phyloP scores from a whole-genome alignment of 1,139 yeast genomes.

The Geotrichum aggregatum region DNA sequence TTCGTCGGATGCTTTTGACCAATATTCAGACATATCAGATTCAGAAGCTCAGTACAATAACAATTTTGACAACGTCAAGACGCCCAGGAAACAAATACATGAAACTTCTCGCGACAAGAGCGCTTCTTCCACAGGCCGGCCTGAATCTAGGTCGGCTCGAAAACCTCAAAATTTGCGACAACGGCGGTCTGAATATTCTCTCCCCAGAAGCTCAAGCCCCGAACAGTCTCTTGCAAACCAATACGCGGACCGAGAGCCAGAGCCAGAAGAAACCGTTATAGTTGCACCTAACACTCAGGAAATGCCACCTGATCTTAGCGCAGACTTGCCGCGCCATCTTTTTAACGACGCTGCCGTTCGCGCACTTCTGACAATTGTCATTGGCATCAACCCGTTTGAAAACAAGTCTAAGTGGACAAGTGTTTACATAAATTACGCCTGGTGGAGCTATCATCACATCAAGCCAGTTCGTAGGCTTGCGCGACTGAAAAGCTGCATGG shows the following conservation, averaged over 20 bases:
- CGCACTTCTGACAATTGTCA: slow-evolving; percentile 3
- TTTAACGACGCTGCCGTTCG: slow-evolving; percentile 3
- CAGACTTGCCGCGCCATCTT: slow-evolving; percentile 1
- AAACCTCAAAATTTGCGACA: background rate
- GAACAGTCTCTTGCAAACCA: background rate
- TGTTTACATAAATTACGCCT: slow-evolving; percentile 8
- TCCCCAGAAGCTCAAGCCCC: background rate
- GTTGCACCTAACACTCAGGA: background rate
- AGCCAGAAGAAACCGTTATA: background rate
- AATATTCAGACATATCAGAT: background rate
- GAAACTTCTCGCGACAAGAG: background rate
- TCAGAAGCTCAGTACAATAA: background rate
- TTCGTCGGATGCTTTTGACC: background rate
- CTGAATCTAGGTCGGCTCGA: background rate
- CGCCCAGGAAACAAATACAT: too few relatives aligned
- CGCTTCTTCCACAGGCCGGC: background rate
- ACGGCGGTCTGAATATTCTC: background rate
- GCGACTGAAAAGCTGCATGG: background rate
- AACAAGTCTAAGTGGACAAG: background rate
- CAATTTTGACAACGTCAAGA: background rate
- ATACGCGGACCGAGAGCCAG: background rate
- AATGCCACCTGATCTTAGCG: slow-evolving; percentile 1
- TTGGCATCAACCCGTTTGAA: background rate
- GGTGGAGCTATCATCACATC: slow-evolving; percentile 11
- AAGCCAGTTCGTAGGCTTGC: slow-evolving; percentile 8